phyloP scores from a whole-genome alignment of 805 yeast genomes.

The Cyberlindnera lachancei region DNA sequence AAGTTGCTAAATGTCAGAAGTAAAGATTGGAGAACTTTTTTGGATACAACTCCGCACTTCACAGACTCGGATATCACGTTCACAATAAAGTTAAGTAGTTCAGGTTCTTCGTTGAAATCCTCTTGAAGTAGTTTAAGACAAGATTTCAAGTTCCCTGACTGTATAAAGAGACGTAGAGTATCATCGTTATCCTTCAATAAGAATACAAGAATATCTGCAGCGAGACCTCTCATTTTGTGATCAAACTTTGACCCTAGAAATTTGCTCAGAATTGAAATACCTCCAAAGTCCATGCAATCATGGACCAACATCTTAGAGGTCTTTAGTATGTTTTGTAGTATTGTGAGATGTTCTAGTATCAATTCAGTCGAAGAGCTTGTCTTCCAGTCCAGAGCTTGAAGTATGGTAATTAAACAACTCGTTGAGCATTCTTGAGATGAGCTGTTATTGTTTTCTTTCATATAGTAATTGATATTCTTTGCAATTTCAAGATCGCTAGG shows the following conservation, averaged over 20 bases:
- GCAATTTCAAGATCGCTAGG: conserved; percentile 1
- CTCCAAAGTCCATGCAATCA: conserved; percentile 16
- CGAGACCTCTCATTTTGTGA: not conserved
- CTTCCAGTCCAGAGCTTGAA: not conserved
- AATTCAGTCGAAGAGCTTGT: not conserved
- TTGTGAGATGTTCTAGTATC: not conserved
- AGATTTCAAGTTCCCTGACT: conserved; percentile 37
- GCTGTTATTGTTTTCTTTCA: too few species aligned
- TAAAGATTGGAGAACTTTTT: conserved; percentile 34
- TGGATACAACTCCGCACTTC: conserved; percentile 30
- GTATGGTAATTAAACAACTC: conserved; percentile 1
- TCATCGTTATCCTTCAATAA: conserved; percentile 21
- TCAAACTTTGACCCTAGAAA: conserved; percentile 3
- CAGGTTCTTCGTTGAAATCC: conserved; percentile 33
- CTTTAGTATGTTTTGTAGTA: conserved; percentile 1
- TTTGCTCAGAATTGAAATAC: conserved; percentile 8
- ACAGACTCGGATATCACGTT: conserved; percentile 30
- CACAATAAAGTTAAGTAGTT: conserved; percentile 31
- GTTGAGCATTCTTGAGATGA: too few species aligned
- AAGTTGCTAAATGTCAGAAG: conserved; percentile 31
- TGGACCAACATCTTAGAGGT: not conserved
- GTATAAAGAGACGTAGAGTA: conserved; percentile 33
- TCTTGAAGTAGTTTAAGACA: conserved; percentile 37
- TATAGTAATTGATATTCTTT: not conserved
- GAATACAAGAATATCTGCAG: conserved; percentile 4